These are phyloP conservation scores for Pichia cabralensis DNA, from an alignment of 805 yeast genomes.

Conservation along the genomic window DNA sequence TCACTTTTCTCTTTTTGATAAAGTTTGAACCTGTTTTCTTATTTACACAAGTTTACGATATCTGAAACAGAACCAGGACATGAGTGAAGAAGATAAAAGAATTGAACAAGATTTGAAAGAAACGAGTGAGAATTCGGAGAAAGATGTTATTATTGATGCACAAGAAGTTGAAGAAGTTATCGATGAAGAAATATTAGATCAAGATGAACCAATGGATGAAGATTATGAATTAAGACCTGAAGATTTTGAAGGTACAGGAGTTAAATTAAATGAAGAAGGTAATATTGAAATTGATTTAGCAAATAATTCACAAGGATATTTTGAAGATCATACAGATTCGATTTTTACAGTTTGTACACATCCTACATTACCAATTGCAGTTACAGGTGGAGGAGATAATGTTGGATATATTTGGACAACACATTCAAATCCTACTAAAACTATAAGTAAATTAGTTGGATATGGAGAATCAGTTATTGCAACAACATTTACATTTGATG, in stretches of 20 bases:
- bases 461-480: slow-evolving; percentile 84
- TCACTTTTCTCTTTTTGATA: no score
- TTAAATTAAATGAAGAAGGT: slow-evolving; percentile 32
- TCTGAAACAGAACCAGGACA: no score
- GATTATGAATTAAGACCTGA: slow-evolving; percentile 31
- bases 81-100: background rate
- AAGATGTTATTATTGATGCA: slow-evolving; percentile 20
- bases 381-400: slow-evolving; percentile 95
- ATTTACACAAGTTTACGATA: no score
- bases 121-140: no score
- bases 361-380: slow-evolving; percentile 75
- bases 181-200: slow-evolving; percentile 30
- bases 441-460: slow-evolving; percentile 66
- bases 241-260: slow-evolving; percentile 15
- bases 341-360: slow-evolving; percentile 75
- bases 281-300: slow-evolving; percentile 73
- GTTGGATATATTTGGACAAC: slow-evolving; percentile 88
- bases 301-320: slow-evolving; percentile 82
- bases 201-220: slow-evolving; percentile 25
- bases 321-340: slow-evolving; percentile 85
- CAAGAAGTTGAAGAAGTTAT: slow-evolving; percentile 27
- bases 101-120: slow-evolving; percentile 7
- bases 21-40: no score
- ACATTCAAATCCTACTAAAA: slow-evolving; percentile 72
- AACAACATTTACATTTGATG: slow-evolving; percentile 78